Conservation (phyloP, 768 basidiomycete genomes). For the Podaxis sp. region DNA sequence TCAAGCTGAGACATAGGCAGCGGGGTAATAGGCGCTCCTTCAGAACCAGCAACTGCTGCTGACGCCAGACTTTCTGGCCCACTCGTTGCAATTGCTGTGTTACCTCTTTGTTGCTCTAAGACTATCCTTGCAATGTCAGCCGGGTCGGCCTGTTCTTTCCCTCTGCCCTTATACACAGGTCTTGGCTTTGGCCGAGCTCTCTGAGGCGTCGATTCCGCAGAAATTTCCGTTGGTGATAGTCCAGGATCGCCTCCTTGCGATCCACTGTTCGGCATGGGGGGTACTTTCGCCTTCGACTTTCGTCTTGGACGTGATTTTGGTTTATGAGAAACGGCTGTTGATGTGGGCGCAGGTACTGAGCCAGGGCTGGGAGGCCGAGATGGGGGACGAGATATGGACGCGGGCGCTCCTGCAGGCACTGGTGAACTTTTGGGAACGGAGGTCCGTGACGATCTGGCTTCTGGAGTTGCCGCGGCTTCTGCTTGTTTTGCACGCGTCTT, state of each 20-base stretch:
- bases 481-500: slow-evolving; percentile 20
- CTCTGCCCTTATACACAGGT: slow-evolving; percentile 25
- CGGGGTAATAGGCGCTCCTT: too few species aligned
- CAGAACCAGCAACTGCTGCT: neutral
- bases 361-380: neutral
- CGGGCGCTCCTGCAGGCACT: slow-evolving; percentile 1
- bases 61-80: neutral
- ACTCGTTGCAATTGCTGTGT: neutral
- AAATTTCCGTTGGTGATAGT: neutral
- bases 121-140: neutral
- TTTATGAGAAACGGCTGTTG: neutral
- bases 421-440: neutral
- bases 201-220: slow-evolving; percentile 3
- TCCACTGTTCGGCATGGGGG: too few species aligned
- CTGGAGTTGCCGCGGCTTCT: neutral
- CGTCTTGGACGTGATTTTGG: neutral
- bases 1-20: too few species aligned
- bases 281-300: neutral
- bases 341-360: neutral
- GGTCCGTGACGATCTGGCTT: neutral
- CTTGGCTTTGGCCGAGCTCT: slow-evolving; percentile 24
- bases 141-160: neutral
- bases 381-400: neutral
- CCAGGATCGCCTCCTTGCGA: neutral
- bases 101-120: neutral